phyloP scores from a whole-genome alignment of 2,329 filamentous ascomycete genomes.

The Fusarium hostae region DNA sequence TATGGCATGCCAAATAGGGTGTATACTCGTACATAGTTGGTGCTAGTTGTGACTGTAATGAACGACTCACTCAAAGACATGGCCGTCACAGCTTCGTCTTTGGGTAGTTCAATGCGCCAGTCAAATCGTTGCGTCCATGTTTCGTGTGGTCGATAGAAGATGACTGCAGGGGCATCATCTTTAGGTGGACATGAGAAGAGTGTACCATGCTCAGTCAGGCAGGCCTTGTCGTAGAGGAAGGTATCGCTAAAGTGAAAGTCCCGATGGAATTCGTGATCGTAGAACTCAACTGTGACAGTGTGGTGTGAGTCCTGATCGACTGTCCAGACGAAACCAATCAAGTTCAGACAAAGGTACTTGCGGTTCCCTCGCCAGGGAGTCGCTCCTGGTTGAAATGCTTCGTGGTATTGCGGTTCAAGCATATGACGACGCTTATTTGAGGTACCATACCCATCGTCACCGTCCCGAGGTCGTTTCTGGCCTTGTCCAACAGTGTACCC shows the following conservation, averaged over 20 bases:
- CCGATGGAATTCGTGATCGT: slow-evolving; percentile 89
- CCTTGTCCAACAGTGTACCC: slow-evolving; percentile 76
- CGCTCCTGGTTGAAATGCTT: slow-evolving; percentile 90
- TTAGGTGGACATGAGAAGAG: slow-evolving; percentile 84
- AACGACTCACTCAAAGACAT: slow-evolving; percentile 94
- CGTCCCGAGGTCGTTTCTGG: slow-evolving; percentile 62
- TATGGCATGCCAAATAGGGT: slow-evolving; percentile 92
- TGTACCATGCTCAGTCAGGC: slow-evolving; percentile 84
- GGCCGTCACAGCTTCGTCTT: slow-evolving; percentile 85
- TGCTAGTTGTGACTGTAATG: slow-evolving; percentile 86
- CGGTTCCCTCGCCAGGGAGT: slow-evolving; percentile 96
- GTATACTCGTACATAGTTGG: slow-evolving; percentile 91
- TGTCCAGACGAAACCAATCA: slow-evolving; percentile 96
- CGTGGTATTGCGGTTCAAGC: slow-evolving; percentile 75
- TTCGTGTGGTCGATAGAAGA: slow-evolving; percentile 98
- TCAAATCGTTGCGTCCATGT: slow-evolving; percentile 93
- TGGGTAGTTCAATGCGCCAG: slow-evolving; percentile 89
- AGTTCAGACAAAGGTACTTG: slow-evolving; percentile 91
- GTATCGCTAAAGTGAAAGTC: slow-evolving; percentile 99
- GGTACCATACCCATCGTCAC: slow-evolving; percentile 62
- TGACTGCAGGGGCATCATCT: slow-evolving; percentile 73
- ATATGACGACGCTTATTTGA: slow-evolving; percentile 63
- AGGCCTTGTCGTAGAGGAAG: slow-evolving; percentile 95
- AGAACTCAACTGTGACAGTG: slow-evolving; percentile 97
- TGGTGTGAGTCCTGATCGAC: slow-evolving; percentile 94